Base-by-base conservation (phyloP, 768 basidiomycete species). In the Leccinum uliginosum region DNA sequence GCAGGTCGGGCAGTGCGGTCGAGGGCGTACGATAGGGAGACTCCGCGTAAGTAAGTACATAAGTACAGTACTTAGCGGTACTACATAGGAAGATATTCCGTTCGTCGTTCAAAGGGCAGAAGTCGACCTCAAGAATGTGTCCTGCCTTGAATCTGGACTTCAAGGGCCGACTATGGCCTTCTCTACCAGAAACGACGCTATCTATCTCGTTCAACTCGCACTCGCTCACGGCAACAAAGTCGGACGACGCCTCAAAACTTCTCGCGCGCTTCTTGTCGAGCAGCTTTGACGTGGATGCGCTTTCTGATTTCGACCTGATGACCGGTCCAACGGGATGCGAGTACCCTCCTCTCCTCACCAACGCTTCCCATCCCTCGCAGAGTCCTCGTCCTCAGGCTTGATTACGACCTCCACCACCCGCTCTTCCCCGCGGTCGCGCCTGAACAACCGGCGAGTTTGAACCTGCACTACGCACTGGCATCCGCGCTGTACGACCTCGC, bases 331-430 rank as follows among this genome's bases (percentile, higher is more conserved):
- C 32, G 2, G 55, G 46, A 23, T 56, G 57, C 11, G 57, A 48
- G 10, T 61, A 68, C 45, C 35, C 55, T 14, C 19, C 57, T 58
- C 54, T 45, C 45, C 47, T 63, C 54, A 23, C 49, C 11, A 60
- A 57, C 49, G 27, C 63, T 58, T 49, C 66, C 56, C 11, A 50
- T 50, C 66, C 15, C 60, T 71, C 23, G 24, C 60, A 8, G 65
- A 71, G 75, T 84, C n/a, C 73, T 84, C 44, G 66, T 82, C 29
- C 59, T 86, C 44, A n/a, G n/a, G n/a, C n/a, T n/a, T n/a, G 76
- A 81, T 53, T 84, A 82, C 73, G 78, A 80, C 60, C 69, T 84
- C 21, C 80, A 78, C 3, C 67, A 77, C 65, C 73, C 78, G 0
- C 70, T 82, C 54, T 78, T 83, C 56, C 48, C 58, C 10, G 27